Base-by-base conservation (phyloP, 495 filamentous ascomycete species). In the Annulohypoxylon nitens region DNA sequence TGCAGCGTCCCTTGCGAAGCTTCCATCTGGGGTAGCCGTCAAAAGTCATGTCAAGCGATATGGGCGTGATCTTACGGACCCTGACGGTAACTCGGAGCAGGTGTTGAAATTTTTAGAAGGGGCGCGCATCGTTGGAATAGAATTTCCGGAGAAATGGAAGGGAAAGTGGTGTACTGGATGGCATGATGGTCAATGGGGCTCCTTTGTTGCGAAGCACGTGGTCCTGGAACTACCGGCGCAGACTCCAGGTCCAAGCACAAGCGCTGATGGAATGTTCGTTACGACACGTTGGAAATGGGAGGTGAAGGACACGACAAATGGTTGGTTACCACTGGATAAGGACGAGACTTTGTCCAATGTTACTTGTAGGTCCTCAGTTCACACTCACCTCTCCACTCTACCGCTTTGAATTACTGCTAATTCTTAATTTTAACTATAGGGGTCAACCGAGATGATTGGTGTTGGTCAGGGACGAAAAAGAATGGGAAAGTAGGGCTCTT, bases 141-240 rank as follows among this genome's bases (percentile, higher is more conserved):
- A 79, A n/a, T 85, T 84, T 43, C 84, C 83, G 1, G 81, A 80
- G 41, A 79, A 78, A 48, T 86, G 82, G 78, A 76, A 75, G 8
- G 83, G 84, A 5, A 79, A 81, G 60, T 86, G 81, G 81, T 82
- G 81, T 37, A 68, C 80, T 1, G 83, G 84, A 14, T 78, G 83
- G 67, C 84, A 86, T 47, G 83, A 86, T 50, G 83, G 84, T 23
- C 66, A 65, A 51, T 78, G 78, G 62, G 83, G 83, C 6, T 69
- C 76, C n/a, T 84, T 86, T 68, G 81, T 81, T 20, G 73, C 78
- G 36, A 80, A 79, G 51, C 48, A 64, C n/a, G 68, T 86, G 43
- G 67, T 75, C 25, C 66, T 86, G 7, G 75, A 80, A 39, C 43
- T 69, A 43, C 82, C 84, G 12, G 62, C 73, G 16, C 65, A 68